Evolutionary conservation across 2,329 filamentous ascomycete species (phyloP), one percentile per base, ranked within the genome.

Genomic region (Fusarium denticulatum): DNA sequence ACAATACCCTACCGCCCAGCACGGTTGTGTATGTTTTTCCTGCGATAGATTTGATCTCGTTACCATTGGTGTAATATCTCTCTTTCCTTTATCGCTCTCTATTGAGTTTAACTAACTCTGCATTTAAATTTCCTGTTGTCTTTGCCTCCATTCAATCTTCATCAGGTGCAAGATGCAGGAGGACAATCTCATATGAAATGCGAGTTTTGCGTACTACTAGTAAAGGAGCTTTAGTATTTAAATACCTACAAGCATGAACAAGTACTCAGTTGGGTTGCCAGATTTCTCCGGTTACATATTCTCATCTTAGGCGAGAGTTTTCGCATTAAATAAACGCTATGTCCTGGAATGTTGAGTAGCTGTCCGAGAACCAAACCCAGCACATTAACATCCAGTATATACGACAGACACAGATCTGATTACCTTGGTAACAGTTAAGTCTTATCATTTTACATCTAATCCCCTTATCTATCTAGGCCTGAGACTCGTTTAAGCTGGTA

Each of bases 41-140:
- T 30, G 26, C 16, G 8, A 0, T 2, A 6, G 26, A 30, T 22
- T 4, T n/a, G 9, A 22, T 12, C 10, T 8, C 4, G 5, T 22
- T 16, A 6, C 7, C 14, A 28, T 22, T 28, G 5, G 26, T 28
- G 26, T 28, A 28, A 28, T 30, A 0, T 47, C 9, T 30, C 26
- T 46, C 13, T 15, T 47, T 24, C 4, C 15, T n/a, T 3, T 11
- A 37, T 9, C 11, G 2, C 2, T 37, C 1, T 5, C 9, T 18
- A 10, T 15, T 18, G n/a, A 8, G 11, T 14, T 9, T 4, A 14
- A 13, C 8, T 14, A 22, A 1, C 2, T 14, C 4, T 10, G 1
- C 6, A 26, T 10, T 10, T 10, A 28, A 0, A 0, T 13, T 26
- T 2, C 1, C 26, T 7, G 5, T 6, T 16, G 22, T 4, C 10